Percentiles rank a stretch among this genome's conserved stretches.
These are phyloP conservation scores for Lasiodiplodia sp. DNA, from an alignment of 2,329 filamentous ascomycete species.

Conservation along the genomic window DNA sequence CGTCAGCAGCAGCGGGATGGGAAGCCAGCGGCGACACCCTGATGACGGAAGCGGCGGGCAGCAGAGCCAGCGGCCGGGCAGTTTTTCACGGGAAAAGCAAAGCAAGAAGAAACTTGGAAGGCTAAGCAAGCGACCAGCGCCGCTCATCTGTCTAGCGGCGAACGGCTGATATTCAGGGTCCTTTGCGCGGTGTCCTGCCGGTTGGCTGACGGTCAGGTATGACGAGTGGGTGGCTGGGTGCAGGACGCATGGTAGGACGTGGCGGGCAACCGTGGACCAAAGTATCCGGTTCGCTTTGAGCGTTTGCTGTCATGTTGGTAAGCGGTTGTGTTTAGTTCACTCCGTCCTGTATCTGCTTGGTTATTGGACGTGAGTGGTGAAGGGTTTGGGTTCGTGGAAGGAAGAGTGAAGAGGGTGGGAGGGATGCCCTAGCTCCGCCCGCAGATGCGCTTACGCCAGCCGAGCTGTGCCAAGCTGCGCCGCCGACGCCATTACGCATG, in stretches of 20 bases:
- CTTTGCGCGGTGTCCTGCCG: neutral
- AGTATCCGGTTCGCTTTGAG: neutral
- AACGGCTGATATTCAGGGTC: slow-evolving; percentile 1
- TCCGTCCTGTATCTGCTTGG: neutral
- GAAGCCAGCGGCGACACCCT: neutral
- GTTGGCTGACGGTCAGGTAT: neutral
- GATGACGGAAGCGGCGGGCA: neutral
- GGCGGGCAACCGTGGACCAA: neutral
- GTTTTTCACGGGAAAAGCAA: neutral
- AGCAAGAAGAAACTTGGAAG: neutral
- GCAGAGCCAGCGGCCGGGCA: neutral
- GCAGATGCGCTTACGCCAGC: slow-evolving; percentile 15
- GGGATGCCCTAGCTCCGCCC: neutral
- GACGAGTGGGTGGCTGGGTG: neutral
- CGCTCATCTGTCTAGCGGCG: neutral
- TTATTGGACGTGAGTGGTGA: neutral
- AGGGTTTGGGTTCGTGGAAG: neutral
- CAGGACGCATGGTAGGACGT: neutral
- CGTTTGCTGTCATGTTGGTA: neutral
- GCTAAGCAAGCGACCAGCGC: neutral
- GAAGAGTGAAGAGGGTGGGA: neutral
- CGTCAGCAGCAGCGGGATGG: neutral
- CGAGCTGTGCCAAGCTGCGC: slow-evolving; percentile 20
- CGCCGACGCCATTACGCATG: slow-evolving; percentile 25
- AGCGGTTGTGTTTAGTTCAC: neutral